phyloP scores from a whole-genome alignment of 768 basidiomycete genomes.

The Lactifluus piperatus region DNA sequence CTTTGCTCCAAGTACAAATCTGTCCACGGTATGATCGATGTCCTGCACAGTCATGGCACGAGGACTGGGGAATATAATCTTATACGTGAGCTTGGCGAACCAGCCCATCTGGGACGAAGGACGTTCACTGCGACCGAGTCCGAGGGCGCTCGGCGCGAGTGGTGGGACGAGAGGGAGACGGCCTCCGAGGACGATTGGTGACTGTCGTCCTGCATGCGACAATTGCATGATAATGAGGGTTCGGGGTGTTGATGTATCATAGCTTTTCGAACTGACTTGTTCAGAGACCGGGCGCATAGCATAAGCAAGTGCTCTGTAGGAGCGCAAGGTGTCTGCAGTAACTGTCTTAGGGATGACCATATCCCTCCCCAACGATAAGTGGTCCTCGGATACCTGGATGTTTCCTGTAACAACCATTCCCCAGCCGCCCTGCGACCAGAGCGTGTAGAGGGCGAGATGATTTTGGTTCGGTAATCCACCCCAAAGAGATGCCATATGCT shows the following conservation, averaged over 20 bases:
- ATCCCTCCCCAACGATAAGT: constrained; percentile 68
- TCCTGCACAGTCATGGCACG: constrained; percentile 48
- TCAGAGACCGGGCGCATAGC: constrained; percentile 37
- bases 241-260: not conserved
- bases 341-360: constrained; percentile 45
- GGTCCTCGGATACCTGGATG: constrained; percentile 53
- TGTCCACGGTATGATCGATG: constrained; percentile 48
- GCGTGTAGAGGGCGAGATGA: constrained; percentile 58
- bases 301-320: constrained; percentile 43
- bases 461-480: constrained; percentile 66
- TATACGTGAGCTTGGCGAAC: constrained; percentile 34
- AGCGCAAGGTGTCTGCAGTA: constrained; percentile 34
- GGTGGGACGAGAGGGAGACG: constrained; percentile 52
- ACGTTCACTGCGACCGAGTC: constrained; percentile 30
- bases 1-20: constrained; percentile 59
- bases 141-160: constrained; percentile 61
- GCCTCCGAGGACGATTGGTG: constrained; percentile 61
- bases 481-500: constrained; percentile 56
- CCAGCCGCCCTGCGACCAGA: constrained; percentile 73
- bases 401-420: constrained; percentile 89
- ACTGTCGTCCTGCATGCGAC: constrained; percentile 78
- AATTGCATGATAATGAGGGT: constrained; percentile 59
- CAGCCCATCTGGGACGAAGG: constrained; percentile 11
- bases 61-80: constrained; percentile 55
- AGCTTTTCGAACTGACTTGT: not conserved